Evolutionary conservation across 371 early-diverging fungal species (phyloP).

Genomic region (Umbelopsis sp.): DNA sequence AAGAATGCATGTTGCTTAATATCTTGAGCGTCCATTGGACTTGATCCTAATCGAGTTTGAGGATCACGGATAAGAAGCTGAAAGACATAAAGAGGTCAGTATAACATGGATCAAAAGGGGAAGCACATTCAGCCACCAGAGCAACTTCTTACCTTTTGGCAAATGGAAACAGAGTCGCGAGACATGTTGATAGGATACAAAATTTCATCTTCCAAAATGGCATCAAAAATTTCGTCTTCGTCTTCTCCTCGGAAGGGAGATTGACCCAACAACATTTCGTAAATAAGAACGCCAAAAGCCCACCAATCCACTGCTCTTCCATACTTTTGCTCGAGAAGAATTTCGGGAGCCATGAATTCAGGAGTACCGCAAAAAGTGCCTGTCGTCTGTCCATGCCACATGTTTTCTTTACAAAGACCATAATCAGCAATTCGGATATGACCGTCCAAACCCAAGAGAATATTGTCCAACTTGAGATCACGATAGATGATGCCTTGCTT

Average conservation of each 20-base stretch:
- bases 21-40: conserved; percentile 81
- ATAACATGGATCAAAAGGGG: neutral
- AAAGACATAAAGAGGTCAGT: neutral
- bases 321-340: conserved; percentile 90
- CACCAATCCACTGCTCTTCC: conserved; percentile 98
- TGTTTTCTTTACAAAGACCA: conserved; percentile 97
- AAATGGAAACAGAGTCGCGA: conserved; percentile 84
- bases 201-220: conserved; percentile 92
- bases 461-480: conserved; percentile 99
- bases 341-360: conserved; percentile 99
- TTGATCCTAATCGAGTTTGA: conserved; percentile 80
- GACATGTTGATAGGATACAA: conserved; percentile 90
- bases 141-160: conserved; percentile 67
- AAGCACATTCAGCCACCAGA: neutral
- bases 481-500: conserved; percentile 93
- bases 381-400: conserved; percentile 81
- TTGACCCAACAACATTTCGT: conserved; percentile 95
- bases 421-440: conserved; percentile 99
- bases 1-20: conserved; percentile 96
- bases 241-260: conserved; percentile 94
- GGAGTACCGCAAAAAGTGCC: conserved; percentile 99
- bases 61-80: conserved; percentile 91
- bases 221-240: conserved; percentile 94
- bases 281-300: conserved; percentile 98
- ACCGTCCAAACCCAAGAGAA: conserved; percentile 90